Evolutionary conservation across 257 asterid genomes (phyloP), one percentile per base, ranked within the genome.

Genomic region (Schizonepeta tenuifolia): DNA sequence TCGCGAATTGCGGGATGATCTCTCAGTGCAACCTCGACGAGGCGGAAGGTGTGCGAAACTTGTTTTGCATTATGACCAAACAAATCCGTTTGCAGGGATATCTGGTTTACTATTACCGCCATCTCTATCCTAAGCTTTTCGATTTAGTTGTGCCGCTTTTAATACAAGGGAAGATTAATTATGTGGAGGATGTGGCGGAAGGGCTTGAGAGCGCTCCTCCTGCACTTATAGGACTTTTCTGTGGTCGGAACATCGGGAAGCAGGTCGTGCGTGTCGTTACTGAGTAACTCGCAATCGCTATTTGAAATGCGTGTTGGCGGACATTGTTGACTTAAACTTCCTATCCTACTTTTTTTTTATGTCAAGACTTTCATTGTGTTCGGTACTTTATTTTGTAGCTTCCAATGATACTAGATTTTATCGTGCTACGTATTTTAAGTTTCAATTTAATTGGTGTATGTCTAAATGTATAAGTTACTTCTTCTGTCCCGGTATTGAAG

Each of bases 181-280:
- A 83, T n/a, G 72, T 83, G 47, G 90, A 86, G 70, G 86, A 83
- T 51, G 69, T 65, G 13, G 86, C 75, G 7, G 53, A 79, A 64
- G 90, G 90, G 33, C 82, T 86, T 46, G 88, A 86, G 35, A 75
- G 71, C 6, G 86, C 86, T 1, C 86, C 88, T 1, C 44, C 55
- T 7, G 86, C 90, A 3, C 36, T 81, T 11, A 15, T 86, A 3
- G 86, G 88, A 28, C 85, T 86, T 11, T 83, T 77, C 73, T 66
- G 75, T 0, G 88, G 90, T 13, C 76, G 75, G 61, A 83, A 86
- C 36, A 44, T 83, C 20, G 90, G 90, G 21, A 86, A 83, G 74
- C 82, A 86, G 66, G 43, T 83, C 20, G 88, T 86, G 9, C 71
- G 59, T 14, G 76, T 83, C 46, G 62, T 82, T 7, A 3, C 35